Percentiles rank a stretch among this genome's conserved stretches.
Evolutionary conservation across 2,329 filamentous ascomycete species (phyloP).

Genomic region (Akanthomyces lecanii): DNA sequence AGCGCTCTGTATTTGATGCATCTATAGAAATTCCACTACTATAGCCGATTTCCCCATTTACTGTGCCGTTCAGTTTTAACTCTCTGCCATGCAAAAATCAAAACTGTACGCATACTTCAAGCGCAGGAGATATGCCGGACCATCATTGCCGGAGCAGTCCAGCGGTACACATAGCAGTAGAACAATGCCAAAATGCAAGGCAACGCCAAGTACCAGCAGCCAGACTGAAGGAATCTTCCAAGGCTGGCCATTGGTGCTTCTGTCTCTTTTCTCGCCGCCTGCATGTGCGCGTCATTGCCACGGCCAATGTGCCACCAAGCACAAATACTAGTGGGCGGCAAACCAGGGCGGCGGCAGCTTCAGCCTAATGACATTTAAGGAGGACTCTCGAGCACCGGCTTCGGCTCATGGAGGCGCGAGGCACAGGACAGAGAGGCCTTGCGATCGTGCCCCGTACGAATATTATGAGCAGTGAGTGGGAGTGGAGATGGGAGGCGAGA

Average conservation of each 20-base stretch:
- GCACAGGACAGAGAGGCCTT: not conserved
- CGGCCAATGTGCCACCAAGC: conserved; percentile 32
- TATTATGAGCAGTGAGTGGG: conserved; percentile 17
- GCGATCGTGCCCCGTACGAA: not conserved
- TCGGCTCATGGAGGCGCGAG: conserved; percentile 16
- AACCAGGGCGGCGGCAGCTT: not conserved
- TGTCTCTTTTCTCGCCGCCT: conserved; percentile 53
- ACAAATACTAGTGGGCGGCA: conserved; percentile 27
- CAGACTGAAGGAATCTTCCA: conserved; percentile 21
- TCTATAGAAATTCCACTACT: no score
- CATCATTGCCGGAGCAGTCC: no score
- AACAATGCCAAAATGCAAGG: no score
- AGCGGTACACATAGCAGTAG: no score
- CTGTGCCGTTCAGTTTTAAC: no score
- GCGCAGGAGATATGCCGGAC: conserved; percentile 30
- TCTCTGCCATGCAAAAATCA: no score
- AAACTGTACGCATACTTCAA: conserved; percentile 30
- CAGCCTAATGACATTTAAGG: conserved; percentile 7
- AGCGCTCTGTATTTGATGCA: no score
- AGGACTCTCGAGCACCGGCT: conserved; percentile 15
- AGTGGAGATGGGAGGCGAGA: not conserved
- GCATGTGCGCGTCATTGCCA: conserved; percentile 22
- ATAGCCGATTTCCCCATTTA: no score
- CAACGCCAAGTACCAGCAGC: no score
- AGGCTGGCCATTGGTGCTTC: conserved; percentile 48